Conservation (phyloP, 2,329 filamentous ascomycete species). For the Fusarium sublunatum region DNA sequence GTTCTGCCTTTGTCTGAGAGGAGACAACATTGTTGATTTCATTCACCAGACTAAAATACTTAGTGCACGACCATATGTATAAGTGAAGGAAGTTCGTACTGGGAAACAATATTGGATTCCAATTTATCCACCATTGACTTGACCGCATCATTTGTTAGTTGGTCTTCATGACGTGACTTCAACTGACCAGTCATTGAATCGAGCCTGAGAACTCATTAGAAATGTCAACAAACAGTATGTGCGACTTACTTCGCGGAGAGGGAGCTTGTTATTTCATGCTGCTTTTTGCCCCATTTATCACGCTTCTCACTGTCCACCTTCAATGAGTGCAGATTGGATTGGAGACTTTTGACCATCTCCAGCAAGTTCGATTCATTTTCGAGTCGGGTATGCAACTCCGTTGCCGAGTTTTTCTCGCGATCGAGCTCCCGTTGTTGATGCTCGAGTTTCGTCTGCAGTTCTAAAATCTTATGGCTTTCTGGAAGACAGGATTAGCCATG, state of each 20-base stretch:
- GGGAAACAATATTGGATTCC: constrained; percentile 33
- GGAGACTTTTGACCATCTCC: constrained; percentile 21
- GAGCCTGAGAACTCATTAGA: constrained; percentile 29
- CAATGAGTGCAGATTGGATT: constrained; percentile 38
- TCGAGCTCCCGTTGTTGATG: constrained; percentile 36
- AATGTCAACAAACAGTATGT: not conserved
- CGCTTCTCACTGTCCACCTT: constrained; percentile 15
- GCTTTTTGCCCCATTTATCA: constrained; percentile 4
- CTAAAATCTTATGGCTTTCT: constrained; percentile 45
- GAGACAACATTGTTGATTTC: constrained; percentile 27
- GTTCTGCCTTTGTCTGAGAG: constrained; percentile 16
- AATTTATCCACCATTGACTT: constrained; percentile 19
- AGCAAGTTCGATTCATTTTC: constrained; percentile 25
- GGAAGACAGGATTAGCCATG: constrained; percentile 3
- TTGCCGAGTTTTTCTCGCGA: constrained; percentile 8
- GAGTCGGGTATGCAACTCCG: constrained; percentile 24
- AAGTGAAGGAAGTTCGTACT: constrained; percentile 16
- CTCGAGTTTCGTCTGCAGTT: constrained; percentile 37
- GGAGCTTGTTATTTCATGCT: constrained; percentile 2
- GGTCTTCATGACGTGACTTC: not conserved
- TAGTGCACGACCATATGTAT: not conserved
- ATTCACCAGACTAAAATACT: constrained; percentile 26
- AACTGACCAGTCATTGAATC: constrained; percentile 24
- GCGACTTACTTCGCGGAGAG: constrained; percentile 38
- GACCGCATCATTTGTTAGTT: not conserved